Conservation (phyloP, 2,329 filamentous ascomycete genomes). For the Fusarium citri region DNA sequence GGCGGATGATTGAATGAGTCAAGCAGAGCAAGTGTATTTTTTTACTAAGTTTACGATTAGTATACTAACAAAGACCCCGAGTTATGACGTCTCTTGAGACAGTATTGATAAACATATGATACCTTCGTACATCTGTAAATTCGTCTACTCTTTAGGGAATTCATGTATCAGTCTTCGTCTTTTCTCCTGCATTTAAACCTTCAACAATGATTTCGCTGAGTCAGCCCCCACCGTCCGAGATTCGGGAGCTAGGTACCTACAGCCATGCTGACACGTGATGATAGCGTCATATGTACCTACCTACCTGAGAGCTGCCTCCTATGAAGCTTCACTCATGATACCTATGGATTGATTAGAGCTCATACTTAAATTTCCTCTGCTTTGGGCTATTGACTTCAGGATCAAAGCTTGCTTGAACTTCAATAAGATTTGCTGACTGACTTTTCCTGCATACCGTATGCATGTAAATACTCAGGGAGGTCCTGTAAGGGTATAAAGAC, state of each 20-base stretch:
- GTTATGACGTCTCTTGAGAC: not conserved
- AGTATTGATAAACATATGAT: not conserved
- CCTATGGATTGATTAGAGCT: not conserved
- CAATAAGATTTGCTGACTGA: not conserved
- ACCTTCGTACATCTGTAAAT: constrained; percentile 6
- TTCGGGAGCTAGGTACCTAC: not conserved
- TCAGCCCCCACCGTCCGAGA: constrained; percentile 9
- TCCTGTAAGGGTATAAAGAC: constrained; percentile 13
- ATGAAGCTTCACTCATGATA: constrained; percentile 14
- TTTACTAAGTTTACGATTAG: not conserved
- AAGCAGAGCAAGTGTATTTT: not conserved
- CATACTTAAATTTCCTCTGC: not conserved
- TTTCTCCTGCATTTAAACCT: not conserved
- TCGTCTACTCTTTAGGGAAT: not conserved
- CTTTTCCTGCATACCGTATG: not conserved
- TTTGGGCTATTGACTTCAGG: not conserved
- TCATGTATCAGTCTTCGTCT: not conserved
- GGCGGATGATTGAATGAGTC: not conserved
- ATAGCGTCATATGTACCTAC: constrained; percentile 30
- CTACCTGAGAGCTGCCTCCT: not conserved
- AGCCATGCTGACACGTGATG: constrained; percentile 24
- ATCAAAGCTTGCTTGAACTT: not conserved
- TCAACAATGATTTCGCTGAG: constrained; percentile 4
- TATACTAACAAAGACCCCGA: not conserved
- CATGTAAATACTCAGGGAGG: constrained; percentile 10